phyloP scores from a whole-genome alignment of 2,329 filamentous ascomycete genomes.

The Fusarium fujikuroi region DNA sequence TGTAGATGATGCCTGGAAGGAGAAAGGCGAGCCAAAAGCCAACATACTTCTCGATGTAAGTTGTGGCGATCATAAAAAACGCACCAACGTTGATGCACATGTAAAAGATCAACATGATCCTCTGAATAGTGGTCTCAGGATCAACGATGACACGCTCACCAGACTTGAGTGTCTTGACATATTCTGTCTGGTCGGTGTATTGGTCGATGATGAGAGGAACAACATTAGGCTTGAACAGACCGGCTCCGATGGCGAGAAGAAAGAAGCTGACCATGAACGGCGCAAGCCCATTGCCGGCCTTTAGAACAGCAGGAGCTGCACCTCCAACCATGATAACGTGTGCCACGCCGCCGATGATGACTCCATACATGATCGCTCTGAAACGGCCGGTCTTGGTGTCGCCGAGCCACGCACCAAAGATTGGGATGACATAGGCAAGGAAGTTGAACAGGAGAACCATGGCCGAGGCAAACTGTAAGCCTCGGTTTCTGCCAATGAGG shows the following conservation, averaged over 20 bases:
- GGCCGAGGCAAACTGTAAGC: neutral
- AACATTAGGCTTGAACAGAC: slow-evolving; percentile 60
- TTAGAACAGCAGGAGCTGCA: slow-evolving; percentile 58
- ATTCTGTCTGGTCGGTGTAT: slow-evolving; percentile 62
- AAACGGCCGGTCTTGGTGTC: neutral
- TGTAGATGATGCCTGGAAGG: slow-evolving; percentile 52
- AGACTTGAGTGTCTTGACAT: slow-evolving; percentile 50
- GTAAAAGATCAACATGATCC: slow-evolving; percentile 75
- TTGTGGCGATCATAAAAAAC: slow-evolving; percentile 62
- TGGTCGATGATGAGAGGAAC: slow-evolving; percentile 75
- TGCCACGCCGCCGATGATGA: slow-evolving; percentile 73
- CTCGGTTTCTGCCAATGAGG: neutral
- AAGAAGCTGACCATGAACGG: slow-evolving; percentile 71
- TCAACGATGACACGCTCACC: slow-evolving; percentile 77
- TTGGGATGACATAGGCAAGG: neutral
- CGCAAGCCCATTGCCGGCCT: slow-evolving; percentile 58
- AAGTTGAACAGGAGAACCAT: neutral
- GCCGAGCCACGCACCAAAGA: neutral
- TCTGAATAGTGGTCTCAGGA: slow-evolving; percentile 70
- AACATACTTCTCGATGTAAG: slow-evolving; percentile 63
- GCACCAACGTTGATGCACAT: slow-evolving; percentile 65
- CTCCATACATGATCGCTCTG: slow-evolving; percentile 63
- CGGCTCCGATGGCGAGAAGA: neutral
- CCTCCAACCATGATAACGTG: slow-evolving; percentile 75
- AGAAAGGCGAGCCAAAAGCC: slow-evolving; percentile 63